Conservation (phyloP, 306 rosid genomes). For the Rosa multiflora region DNA sequence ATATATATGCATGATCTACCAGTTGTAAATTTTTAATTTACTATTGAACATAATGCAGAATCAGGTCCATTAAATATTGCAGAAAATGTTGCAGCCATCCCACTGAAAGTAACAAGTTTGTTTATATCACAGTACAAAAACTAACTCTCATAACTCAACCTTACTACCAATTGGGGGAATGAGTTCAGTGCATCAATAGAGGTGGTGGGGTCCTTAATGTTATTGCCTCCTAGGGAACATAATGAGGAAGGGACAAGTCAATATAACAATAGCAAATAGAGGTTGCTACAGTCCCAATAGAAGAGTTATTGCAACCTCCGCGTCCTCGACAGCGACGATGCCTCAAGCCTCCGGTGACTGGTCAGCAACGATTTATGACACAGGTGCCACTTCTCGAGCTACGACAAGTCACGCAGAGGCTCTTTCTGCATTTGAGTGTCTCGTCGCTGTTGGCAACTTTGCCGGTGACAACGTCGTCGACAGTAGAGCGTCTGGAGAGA, state of each 20-base stretch:
- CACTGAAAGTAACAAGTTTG: neutral
- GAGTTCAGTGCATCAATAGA: constrained; percentile 73
- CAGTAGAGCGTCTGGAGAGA: too few species aligned
- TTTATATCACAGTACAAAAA: constrained; percentile 10
- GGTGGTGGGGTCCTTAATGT: constrained; percentile 50
- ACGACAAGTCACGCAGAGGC: too few species aligned
- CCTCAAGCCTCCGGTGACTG: too few species aligned
- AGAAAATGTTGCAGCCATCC: neutral
- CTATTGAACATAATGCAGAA: neutral
- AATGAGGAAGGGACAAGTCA: constrained; percentile 20
- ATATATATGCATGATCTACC: neutral
- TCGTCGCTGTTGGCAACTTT: too few species aligned
- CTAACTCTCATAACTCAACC: constrained; percentile 31
- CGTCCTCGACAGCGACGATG: too few species aligned
- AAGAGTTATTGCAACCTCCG: neutral
- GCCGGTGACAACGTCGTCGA: too few species aligned
- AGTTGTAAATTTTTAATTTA: neutral
- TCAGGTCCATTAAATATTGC: constrained; percentile 1
- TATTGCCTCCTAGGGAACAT: constrained; percentile 69
- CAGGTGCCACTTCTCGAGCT: too few species aligned
- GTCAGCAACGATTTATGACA: too few species aligned
- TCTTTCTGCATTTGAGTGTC: too few species aligned
- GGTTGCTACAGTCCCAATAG: neutral
- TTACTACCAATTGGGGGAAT: constrained; percentile 80
- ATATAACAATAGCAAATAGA: neutral